Evolutionary conservation across 2,329 filamentous ascomycete species (phyloP), one percentile per base, ranked within the genome.

Genomic region (Periconia macrospinosa): DNA sequence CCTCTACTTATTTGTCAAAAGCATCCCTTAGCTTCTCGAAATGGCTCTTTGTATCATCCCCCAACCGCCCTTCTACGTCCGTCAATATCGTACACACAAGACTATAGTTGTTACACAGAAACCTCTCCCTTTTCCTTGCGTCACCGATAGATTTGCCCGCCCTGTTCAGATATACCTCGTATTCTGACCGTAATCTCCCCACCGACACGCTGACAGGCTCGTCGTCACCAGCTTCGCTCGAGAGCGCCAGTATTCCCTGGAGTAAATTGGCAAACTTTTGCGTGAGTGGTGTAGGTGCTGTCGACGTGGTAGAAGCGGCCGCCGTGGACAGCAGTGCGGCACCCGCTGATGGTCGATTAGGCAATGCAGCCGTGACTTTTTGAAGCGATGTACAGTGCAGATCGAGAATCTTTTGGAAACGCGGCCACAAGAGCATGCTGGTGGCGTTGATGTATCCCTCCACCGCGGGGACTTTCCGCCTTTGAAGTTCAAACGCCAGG

Each of bases 81-180:
- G 76, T 78, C 53, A 99, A 89, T 57, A 99, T 97, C 11, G 94
- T 97, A 65, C 91, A 80, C n/a, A 99, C 84, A 59, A 99, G 80
- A 50, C 91, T 95, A 74, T 96, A 97, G 73, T 99, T 99, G 71
- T 97, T 99, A 70, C 90, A 94, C 66, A 99, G 74, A 69, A 97
- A 97, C 43, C 94, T 81, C 62, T 93, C 89, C 61, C 88, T 82
- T 76, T 95, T 95, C 69, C 91, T 85, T 58, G 84, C 82, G 66
- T 96, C 93, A 1, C 81, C 86, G 57, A 92, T 90, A 0, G 80
- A 79, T 62, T 91, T 88, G 68, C 90, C 89, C 54, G 92, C 80
- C 69, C 89, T 91, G 6, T 84, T 84, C 56, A 99, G 74, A 61
- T 97, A 94, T 0, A 84, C 83, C 73, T 97, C 92, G 41, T 93